Base-by-base conservation (phyloP, 1,284 basidiomycete genomes). In the Melampsora larici-populina region DNA sequence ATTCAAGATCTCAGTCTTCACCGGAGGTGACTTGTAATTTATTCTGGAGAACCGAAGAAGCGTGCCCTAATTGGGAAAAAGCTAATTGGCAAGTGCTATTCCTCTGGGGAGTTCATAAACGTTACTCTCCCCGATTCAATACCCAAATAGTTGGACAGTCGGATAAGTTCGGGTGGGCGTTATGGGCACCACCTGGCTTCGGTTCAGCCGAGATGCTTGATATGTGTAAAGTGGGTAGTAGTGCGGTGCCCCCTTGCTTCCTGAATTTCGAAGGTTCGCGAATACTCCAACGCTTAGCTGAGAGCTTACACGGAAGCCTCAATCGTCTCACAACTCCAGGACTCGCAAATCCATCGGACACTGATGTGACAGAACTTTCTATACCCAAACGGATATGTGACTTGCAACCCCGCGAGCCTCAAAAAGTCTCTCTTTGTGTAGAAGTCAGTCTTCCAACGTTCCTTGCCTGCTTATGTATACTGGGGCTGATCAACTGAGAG, bases 351-450 rank as follows among this genome's bases (percentile, higher is more conserved):
- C 29, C 21, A 31, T 15, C 6, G 31, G n/a, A n/a, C 31, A 7
- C 8, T 49, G 21, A 46, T 7, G 29, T 60, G 55, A 13, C n/a
- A 60, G n/a, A n/a, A n/a, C 4, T 60, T 49, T 74, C 71, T 6
- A 29, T 74, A 21, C 36, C 24, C 15, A 74, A 66, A 36, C 31
- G 29, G 1, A 66, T 74, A 31, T 74, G 62, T 36, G 48, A 74
- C 21, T 64, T 74, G 9, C 3, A 6, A n/a, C 33, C 15, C 8
- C 26, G 31, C 21, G 29, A 7, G 9, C 60, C 46, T 31, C 29
- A 51, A 18, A 74, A 51, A 66, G 62, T 74, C 15, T 62, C 64
- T 74, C 46, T 74, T 24, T 74, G 49, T 66, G 71, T 74, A 26
- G 15, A 74, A 48, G 71, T 74, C 46, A n/a, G 71, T 26, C 33